Percentiles rank a stretch among this genome's conserved stretches.
Evolutionary conservation across 2,329 filamentous ascomycete species (phyloP).

Genomic region (Sporothrix variecibatus): DNA sequence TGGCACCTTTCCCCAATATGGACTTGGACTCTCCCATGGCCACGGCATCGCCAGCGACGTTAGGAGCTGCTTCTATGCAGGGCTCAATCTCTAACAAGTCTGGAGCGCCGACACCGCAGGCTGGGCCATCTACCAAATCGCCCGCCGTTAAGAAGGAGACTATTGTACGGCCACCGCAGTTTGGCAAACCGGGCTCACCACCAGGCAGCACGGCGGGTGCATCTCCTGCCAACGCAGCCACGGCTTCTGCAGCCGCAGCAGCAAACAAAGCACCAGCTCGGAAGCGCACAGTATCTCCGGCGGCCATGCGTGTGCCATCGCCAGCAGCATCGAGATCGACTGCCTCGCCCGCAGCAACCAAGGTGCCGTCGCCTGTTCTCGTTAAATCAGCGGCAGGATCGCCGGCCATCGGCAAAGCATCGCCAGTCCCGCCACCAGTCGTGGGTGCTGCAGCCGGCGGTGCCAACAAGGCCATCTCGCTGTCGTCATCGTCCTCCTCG

Average conservation of each 20-base stretch:
- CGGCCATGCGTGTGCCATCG: conserved; percentile 24
- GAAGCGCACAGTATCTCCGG: conserved; percentile 25
- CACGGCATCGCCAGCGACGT: not conserved
- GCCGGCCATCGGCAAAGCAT: conserved; percentile 28
- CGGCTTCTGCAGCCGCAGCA: conserved; percentile 27
- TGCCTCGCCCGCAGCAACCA: conserved; percentile 25
- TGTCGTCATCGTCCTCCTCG: conserved; percentile 26
- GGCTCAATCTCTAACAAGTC: conserved; percentile 9
- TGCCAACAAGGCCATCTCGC: conserved; percentile 30
- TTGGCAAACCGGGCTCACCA: conserved; percentile 24
- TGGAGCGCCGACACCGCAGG: not conserved
- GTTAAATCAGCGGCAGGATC: conserved; percentile 26
- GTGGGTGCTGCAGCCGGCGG: conserved; percentile 11
- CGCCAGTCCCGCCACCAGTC: conserved; percentile 22
- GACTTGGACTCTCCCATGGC: conserved; percentile 45
- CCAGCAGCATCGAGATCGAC: conserved; percentile 20
- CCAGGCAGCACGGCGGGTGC: not conserved
- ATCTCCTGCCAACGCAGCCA: not conserved
- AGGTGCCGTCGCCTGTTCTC: conserved; percentile 26
- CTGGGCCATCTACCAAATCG: not conserved
- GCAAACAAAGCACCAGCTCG: conserved; percentile 1
- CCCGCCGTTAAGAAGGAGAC: conserved; percentile 22
- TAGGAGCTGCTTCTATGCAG: not conserved
- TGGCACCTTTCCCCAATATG: conserved; percentile 61
- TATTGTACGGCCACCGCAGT: conserved; percentile 34